These are phyloP conservation scores for Backusella psychrophila DNA, from an alignment of 192 early-diverging fungal species.

Conservation along the genomic window DNA sequence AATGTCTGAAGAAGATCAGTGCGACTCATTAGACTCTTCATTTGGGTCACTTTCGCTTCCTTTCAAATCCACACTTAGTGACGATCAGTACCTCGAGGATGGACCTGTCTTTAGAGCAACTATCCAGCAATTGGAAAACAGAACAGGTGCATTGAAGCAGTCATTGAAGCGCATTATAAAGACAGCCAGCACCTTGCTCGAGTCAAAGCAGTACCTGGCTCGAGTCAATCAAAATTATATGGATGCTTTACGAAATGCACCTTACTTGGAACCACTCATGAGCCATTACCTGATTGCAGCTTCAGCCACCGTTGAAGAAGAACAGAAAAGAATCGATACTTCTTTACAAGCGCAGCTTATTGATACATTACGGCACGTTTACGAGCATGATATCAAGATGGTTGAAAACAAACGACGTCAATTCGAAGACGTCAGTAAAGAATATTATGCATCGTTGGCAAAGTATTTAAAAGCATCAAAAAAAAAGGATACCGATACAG, in stretches of 20 bases:
- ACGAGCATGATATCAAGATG: conserved; percentile 56
- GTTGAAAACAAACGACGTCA: conserved; percentile 54
- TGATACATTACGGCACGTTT: conserved; percentile 50
- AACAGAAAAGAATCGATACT: background rate
- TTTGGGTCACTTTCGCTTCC: background rate
- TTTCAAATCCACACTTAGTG: background rate
- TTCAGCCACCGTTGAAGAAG: background rate
- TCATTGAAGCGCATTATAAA: conserved; percentile 56
- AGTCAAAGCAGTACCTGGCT: conserved; percentile 38
- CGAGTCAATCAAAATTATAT: conserved; percentile 49
- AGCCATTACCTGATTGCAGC: conserved; percentile 22
- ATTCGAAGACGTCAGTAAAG: conserved; percentile 39
- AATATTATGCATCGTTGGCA: conserved; percentile 38
- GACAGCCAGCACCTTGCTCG: conserved; percentile 42
- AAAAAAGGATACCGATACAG: background rate
- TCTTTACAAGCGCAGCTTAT: conserved; percentile 30
- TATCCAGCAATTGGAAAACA: conserved; percentile 55
- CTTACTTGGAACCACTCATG: conserved; percentile 34
- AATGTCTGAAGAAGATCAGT: conserved; percentile 6
- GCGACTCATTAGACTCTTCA: background rate
- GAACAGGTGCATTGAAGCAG: conserved; percentile 50
- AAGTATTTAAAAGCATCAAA: conserved; percentile 49
- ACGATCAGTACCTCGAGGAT: conserved; percentile 43
- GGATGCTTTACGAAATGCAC: conserved; percentile 40
- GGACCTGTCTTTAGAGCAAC: conserved; percentile 65